Conservation (phyloP, 176 grass and related monocot genomes). For the Aegilops umbellulata region DNA sequence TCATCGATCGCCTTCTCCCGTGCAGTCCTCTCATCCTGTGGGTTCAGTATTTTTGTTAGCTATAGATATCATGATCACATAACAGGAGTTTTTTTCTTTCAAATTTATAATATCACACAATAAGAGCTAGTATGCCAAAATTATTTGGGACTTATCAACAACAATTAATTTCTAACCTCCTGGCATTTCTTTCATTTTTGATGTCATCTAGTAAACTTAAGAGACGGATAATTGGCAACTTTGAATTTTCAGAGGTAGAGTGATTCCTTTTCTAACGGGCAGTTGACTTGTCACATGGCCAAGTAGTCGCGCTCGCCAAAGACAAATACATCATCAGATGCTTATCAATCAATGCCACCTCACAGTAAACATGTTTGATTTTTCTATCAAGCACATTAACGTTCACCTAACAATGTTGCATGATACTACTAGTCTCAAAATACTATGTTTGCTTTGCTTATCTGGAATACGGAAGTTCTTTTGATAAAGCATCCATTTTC, state of each 20-base stretch:
- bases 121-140: no score
- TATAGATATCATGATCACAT: not conserved
- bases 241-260: not conserved
- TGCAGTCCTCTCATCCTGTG: not conserved
- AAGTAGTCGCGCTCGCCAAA: not conserved
- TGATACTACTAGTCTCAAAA: not conserved
- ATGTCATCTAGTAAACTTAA: not conserved
- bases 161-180: not conserved
- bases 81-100: not conserved
- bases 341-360: not conserved
- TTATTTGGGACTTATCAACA: no score
- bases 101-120: no score
- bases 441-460: no score
- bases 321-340: not conserved
- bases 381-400: not conserved
- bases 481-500: not conserved
- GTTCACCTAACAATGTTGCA: not conserved
- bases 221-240: not conserved
- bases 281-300: slow-evolving; percentile 13
- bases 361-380: slow-evolving; percentile 2
- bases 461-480: not conserved
- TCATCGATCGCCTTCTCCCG: slow-evolving; percentile 54
- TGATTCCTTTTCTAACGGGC: not conserved
- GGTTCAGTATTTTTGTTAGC: not conserved
- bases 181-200: not conserved